phyloP scores from a whole-genome alignment of 805 yeast species.

The Ogataea trehaloabstinens region DNA sequence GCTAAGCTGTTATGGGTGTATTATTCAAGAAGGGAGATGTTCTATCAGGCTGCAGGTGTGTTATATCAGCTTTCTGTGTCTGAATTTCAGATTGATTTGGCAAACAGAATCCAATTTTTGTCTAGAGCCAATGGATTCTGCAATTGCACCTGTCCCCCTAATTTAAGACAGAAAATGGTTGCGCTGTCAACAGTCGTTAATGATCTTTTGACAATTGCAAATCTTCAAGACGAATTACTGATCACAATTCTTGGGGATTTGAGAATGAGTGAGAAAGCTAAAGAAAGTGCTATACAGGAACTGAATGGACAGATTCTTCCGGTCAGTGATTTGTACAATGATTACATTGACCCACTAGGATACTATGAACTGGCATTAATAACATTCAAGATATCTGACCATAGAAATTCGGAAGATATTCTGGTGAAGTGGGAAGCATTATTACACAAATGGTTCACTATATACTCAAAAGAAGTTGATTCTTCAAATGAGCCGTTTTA shows the following conservation, averaged over 20 bases:
- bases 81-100: conserved; percentile 63
- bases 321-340: conserved; percentile 79
- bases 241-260: conserved; percentile 48
- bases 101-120: conserved; percentile 79
- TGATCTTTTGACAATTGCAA: conserved; percentile 83
- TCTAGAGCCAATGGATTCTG: conserved; percentile 93
- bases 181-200: conserved; percentile 66
- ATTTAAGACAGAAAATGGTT: conserved; percentile 71
- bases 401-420: conserved; percentile 80
- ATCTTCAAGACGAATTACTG: conserved; percentile 70
- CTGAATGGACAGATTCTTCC: conserved; percentile 66
- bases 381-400: conserved; percentile 81
- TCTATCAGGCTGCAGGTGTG: conserved; percentile 80
- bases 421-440: conserved; percentile 75
- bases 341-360: conserved; percentile 82
- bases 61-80: conserved; percentile 72
- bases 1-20: conserved; percentile 87
- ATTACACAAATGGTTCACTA: conserved; percentile 48
- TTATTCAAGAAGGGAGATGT: conserved; percentile 77
- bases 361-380: conserved; percentile 78
- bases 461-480: conserved; percentile 25
- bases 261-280: conserved; percentile 48
- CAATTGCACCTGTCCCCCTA: conserved; percentile 78
- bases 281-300: conserved; percentile 46
- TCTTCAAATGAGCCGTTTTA: conserved; percentile 37